Conservation (phyloP, 768 basidiomycete species). For the Agaricus blazei region DNA sequence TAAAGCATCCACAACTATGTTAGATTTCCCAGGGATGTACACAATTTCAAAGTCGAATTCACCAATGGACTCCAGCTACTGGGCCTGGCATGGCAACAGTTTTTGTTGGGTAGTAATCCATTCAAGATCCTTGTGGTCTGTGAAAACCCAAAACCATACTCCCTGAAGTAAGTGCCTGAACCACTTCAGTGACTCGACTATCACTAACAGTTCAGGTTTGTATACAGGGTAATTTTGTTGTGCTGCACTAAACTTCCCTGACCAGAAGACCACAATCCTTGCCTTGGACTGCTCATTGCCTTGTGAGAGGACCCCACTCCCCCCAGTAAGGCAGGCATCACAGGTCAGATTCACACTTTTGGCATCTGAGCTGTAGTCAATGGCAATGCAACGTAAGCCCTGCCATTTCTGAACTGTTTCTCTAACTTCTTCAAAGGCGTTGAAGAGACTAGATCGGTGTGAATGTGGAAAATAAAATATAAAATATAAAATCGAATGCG, state of each 20-base stretch:
- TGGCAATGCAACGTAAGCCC: slow-evolving; percentile 12
- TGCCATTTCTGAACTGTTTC: slow-evolving; percentile 7
- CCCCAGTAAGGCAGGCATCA: slow-evolving; percentile 21
- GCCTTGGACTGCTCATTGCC: slow-evolving; percentile 21
- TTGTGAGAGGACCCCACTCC: slow-evolving; percentile 19
- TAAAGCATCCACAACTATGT: slow-evolving; percentile 29
- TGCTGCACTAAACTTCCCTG: slow-evolving; percentile 20
- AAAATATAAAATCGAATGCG: too few relatives aligned
- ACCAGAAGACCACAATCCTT: slow-evolving; percentile 26
- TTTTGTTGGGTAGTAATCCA: slow-evolving; percentile 23
- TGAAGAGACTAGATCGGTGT: too few relatives aligned
- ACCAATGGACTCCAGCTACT: slow-evolving; percentile 28
- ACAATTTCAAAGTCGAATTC: slow-evolving; percentile 16
- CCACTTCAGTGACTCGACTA: slow-evolving; percentile 26
- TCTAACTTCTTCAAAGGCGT: slow-evolving; percentile 30
- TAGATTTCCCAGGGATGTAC: slow-evolving; percentile 24
- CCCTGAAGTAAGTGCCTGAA: slow-evolving; percentile 7
- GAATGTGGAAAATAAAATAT: too few relatives aligned
- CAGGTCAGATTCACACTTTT: slow-evolving; percentile 20
- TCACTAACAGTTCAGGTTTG: slow-evolving; percentile 25
- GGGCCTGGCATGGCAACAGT: slow-evolving; percentile 24
- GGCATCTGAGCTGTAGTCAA: slow-evolving; percentile 15
- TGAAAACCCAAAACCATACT: slow-evolving; percentile 18
- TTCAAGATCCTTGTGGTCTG: slow-evolving; percentile 23
- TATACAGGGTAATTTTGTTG: slow-evolving; percentile 27